These are phyloP conservation scores for Boeremia exigua DNA, from an alignment of 2,329 filamentous ascomycete species.

Conservation along the genomic window DNA sequence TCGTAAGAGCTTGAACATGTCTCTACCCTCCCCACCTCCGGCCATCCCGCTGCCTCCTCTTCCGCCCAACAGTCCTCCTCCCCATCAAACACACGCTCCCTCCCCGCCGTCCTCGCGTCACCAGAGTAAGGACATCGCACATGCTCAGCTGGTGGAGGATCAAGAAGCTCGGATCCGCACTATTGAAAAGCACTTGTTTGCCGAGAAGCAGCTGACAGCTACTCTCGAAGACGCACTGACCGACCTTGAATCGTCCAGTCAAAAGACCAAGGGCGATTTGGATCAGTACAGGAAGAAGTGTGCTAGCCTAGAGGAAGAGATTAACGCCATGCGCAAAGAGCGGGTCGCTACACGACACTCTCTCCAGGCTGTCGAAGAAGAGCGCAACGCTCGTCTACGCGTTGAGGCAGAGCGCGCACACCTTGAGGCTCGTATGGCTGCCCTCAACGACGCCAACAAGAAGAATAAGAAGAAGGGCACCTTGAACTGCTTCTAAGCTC, in stretches of 20 bases:
- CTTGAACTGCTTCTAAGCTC: slow-evolving; percentile 89
- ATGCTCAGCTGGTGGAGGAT: slow-evolving; percentile 86
- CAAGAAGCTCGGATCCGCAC: slow-evolving; percentile 93
- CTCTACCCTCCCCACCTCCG: slow-evolving; percentile 90
- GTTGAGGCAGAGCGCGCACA: slow-evolving; percentile 88
- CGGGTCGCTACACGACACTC: slow-evolving; percentile 65
- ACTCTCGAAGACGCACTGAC: slow-evolving; percentile 95
- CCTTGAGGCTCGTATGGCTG: slow-evolving; percentile 81
- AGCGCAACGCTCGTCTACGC: slow-evolving; percentile 88
- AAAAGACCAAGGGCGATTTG: slow-evolving; percentile 88
- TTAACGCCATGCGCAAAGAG: slow-evolving; percentile 68
- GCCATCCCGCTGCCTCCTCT: slow-evolving; percentile 95
- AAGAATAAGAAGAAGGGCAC: slow-evolving; percentile 95
- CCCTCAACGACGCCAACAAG: slow-evolving; percentile 83
- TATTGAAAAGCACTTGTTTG: slow-evolving; percentile 94
- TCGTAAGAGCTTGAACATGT: slow-evolving; percentile 85
- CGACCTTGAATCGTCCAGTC: slow-evolving; percentile 89
- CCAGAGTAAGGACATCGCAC: slow-evolving; percentile 79
- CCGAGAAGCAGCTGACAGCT: slow-evolving; percentile 94
- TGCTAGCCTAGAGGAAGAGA: slow-evolving; percentile 73
- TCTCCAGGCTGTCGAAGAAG: slow-evolving; percentile 92
- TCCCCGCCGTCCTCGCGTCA: slow-evolving; percentile 70
- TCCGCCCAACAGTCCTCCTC: slow-evolving; percentile 59
- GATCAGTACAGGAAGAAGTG: slow-evolving; percentile 92
- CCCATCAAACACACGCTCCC: slow-evolving; percentile 59